Base-by-base conservation (phyloP, 139 green algal genomes). In the Gonium pectorale region DNA sequence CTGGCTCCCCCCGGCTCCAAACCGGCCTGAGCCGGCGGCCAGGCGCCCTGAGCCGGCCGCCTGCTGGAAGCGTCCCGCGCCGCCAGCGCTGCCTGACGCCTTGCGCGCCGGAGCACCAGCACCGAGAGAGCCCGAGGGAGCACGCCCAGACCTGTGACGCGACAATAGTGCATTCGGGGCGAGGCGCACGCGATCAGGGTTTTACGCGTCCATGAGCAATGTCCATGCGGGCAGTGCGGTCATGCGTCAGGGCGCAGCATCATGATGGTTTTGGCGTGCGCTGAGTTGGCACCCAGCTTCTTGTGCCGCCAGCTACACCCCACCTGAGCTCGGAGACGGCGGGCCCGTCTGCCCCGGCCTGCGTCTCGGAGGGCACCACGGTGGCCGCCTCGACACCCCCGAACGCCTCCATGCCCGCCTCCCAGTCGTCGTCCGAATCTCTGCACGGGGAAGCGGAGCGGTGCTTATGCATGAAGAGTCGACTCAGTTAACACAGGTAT, bases 391-490 rank as follows among this genome's bases (percentile, higher is more conserved):
- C 75, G 5, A 83, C 75, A 26, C 60, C 75, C 5, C 59, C 75
- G n/a, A n/a, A 59, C 56, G 62, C 59, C 59, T 83, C 59, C 75
- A 72, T 72, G 59, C 60, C 60, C 29, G 59, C 75, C 19, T 62
- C 75, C 75, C 75, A 83, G 60, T 83, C 75, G 22, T 60, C 40
- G 24, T 83, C 75, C 1, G 60, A 62, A 31, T 83, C 75, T 60
- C 75, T 83, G 43, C 8, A 31, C 5, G 13, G 67, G 7, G 37
- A 73, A 33, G 6, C 7, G 22, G 35, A n/a, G n/a, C n/a, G n/a
- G n/a, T n/a, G n/a, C n/a, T n/a, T n/a, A n/a, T n/a, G n/a, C n/a
- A n/a, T n/a, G n/a, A n/a, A n/a, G n/a, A n/a, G n/a, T n/a, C n/a
- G n/a, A n/a, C n/a, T n/a, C n/a, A n/a, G n/a, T n/a, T n/a, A n/a